Base-by-base conservation (phyloP, 306 rosid species). In the Fragaria iinumae region DNA sequence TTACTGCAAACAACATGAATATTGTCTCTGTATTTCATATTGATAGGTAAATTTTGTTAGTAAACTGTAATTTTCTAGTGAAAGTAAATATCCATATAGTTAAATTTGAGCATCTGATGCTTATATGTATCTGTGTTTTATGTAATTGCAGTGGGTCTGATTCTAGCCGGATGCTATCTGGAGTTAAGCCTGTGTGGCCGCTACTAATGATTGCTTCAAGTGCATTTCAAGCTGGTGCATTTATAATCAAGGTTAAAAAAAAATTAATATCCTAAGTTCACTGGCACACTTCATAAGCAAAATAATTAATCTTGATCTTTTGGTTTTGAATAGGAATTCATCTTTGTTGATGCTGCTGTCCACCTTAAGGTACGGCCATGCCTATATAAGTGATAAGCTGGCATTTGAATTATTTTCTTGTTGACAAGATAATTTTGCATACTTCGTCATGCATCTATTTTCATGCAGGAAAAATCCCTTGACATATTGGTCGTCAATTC, bases 401-500 rank as follows among this genome's bases (percentile, higher is more conserved):
- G 69, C 72, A 62, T 5, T 52, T 76, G 20, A 57, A 76, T 8
- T 74, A 55, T 63, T 39, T 47, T 78, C 68, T 62, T 43, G 59
- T 78, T 86, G 79, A 52, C 80, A 39, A 38, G 53, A 36, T 66
- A 29, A 21, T 25, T 63, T 29, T 67, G 11, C n/a, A n/a, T 39
- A 14, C 23, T 72, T 73, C 27, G 67, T 45, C 66, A 69, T 73
- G 65, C 70, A 82, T 67, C 23, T 83, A 71, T 82, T 80, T 49
- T 52, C 64, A 6, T 88, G 86, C 89, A 93, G 97, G 93, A 83
- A 25, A 93, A 91, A 82, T 90, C 98, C 2, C 86, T 93, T 72
- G 98, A 93, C 88, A 89, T 93, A 80, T 93, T 93, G 85, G 98
- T 93, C 82, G 98, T 93, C 87, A 93, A 93, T 84, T 93, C 97